phyloP scores from a whole-genome alignment of 192 early-diverging fungal genomes.

The Gorgonomyces haynaldii region DNA sequence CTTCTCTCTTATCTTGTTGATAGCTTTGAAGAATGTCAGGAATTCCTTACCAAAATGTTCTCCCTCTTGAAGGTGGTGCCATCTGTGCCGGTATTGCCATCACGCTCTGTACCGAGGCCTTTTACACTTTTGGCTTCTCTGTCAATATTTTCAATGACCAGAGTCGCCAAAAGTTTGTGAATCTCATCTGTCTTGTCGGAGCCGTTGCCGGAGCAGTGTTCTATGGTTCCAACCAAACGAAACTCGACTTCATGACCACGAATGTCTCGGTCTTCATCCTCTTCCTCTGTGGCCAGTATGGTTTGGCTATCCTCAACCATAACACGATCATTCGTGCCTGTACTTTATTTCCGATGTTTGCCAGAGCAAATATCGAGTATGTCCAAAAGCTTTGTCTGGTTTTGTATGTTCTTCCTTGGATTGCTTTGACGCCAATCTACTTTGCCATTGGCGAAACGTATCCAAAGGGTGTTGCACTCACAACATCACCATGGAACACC shows the following conservation, averaged over 20 bases:
- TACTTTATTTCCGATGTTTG: too few relatives aligned
- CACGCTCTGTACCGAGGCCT: background rate
- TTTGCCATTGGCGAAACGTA: background rate
- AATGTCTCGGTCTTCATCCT: background rate
- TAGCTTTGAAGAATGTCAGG: background rate
- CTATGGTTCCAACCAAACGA: conserved; percentile 7
- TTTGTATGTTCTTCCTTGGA: conserved; percentile 2
- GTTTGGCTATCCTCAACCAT: conserved; percentile 7
- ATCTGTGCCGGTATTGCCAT: background rate
- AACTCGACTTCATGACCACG: background rate
- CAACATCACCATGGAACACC: background rate
- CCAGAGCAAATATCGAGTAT: background rate
- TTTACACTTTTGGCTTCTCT: background rate
- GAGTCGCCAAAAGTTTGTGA: conserved; percentile 1
- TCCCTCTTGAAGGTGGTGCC: conserved; percentile 5
- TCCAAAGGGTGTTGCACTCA: background rate
- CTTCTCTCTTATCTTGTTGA: too few relatives aligned
- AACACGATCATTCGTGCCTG: conserved; percentile 6
- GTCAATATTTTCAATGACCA: conserved; percentile 1
- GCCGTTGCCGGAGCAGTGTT: background rate
- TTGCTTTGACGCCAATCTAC: conserved; percentile 5
- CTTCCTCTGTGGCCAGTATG: conserved; percentile 4
- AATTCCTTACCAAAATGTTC: background rate
- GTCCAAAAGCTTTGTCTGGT: background rate
- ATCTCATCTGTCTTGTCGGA: background rate